phyloP scores from a whole-genome alignment of 2,329 filamentous ascomycete genomes.

The Ceratocystis smalleyi region DNA sequence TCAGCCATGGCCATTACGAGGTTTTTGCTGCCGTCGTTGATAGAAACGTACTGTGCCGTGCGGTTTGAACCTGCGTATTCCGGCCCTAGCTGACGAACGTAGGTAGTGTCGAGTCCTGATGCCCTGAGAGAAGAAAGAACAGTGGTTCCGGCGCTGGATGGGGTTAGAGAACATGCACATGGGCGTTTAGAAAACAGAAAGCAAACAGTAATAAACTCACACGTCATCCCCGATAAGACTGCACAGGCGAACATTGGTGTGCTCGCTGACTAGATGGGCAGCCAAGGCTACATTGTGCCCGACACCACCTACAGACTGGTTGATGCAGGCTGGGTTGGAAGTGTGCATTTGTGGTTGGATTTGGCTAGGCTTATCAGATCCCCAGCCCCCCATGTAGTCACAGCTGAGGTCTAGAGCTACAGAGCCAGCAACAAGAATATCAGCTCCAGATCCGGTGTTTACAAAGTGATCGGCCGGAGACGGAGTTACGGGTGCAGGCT shows the following conservation, averaged over 20 bases:
- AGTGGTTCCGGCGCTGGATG: slow-evolving; percentile 51
- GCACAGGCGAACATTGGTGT: slow-evolving; percentile 52
- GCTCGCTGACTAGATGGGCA: slow-evolving; percentile 50
- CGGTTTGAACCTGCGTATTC: slow-evolving; percentile 38
- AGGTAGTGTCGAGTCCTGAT: slow-evolving; percentile 47
- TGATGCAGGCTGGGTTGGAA: slow-evolving; percentile 72
- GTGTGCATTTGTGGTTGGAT: slow-evolving; percentile 47
- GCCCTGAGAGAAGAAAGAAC: slow-evolving; percentile 50
- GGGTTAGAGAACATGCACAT: slow-evolving; percentile 6
- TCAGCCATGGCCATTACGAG: slow-evolving; percentile 90
- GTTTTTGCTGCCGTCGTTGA: slow-evolving; percentile 72
- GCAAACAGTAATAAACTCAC: slow-evolving; percentile 27
- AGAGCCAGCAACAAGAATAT: slow-evolving; percentile 80
- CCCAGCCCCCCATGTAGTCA: slow-evolving; percentile 39
- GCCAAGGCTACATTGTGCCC: slow-evolving; percentile 84
- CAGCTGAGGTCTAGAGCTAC: slow-evolving; percentile 79
- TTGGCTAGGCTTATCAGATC: slow-evolving; percentile 21
- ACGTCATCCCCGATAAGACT: slow-evolving; percentile 69
- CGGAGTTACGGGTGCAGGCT: slow-evolving; percentile 16
- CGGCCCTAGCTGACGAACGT: slow-evolving; percentile 42
- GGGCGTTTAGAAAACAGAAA: not conserved
- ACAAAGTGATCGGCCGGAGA: slow-evolving; percentile 18
- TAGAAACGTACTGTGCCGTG: slow-evolving; percentile 80
- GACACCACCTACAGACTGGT: slow-evolving; percentile 75
- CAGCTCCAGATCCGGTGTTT: slow-evolving; percentile 25